Conservation (phyloP, 495 filamentous ascomycete genomes). For the Achaetomiella virescens region DNA sequence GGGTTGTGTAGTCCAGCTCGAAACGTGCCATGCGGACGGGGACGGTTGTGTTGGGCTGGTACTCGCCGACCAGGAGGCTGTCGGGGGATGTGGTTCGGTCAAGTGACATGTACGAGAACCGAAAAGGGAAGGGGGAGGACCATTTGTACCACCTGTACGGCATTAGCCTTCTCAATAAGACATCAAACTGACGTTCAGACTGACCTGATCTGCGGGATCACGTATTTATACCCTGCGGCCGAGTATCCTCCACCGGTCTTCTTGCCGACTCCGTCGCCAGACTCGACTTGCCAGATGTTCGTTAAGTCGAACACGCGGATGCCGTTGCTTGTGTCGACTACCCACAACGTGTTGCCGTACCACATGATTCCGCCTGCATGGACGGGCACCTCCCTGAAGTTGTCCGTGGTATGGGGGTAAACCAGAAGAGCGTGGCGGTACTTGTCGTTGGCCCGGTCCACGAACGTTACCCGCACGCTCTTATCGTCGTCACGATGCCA, state of each 20-base stretch:
- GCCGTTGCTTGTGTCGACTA: constrained; percentile 11
- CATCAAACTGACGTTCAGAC: too few species aligned
- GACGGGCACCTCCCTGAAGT: constrained; percentile 13
- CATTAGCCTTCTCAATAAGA: too few species aligned
- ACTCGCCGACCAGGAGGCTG: constrained; percentile 14
- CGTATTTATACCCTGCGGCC: constrained; percentile 14
- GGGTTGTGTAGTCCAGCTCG: constrained; percentile 7
- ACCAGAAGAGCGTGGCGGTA: constrained; percentile 39
- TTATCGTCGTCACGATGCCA: constrained; percentile 34
- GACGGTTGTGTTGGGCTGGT: neutral
- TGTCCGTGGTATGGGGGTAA: constrained; percentile 4
- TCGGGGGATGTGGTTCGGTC: constrained; percentile 10
- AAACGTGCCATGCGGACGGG: constrained; percentile 13
- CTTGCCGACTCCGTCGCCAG: constrained; percentile 10
- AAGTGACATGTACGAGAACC: constrained; percentile 13
- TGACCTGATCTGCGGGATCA: constrained; percentile 14
- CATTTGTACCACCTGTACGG: constrained; percentile 13
- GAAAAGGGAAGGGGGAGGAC: constrained; percentile 10
- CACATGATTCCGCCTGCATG: constrained; percentile 16
- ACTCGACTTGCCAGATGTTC: constrained; percentile 10
- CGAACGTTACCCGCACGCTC: constrained; percentile 33
- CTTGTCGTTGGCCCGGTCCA: constrained; percentile 23
- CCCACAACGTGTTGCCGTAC: constrained; percentile 17
- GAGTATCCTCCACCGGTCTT: constrained; percentile 4
- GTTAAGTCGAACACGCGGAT: constrained; percentile 15